Evolutionary conservation across 179 eudicot genomes (phyloP), one percentile per base, ranked within the genome.

Genomic region (Monotropa hypopitys): DNA sequence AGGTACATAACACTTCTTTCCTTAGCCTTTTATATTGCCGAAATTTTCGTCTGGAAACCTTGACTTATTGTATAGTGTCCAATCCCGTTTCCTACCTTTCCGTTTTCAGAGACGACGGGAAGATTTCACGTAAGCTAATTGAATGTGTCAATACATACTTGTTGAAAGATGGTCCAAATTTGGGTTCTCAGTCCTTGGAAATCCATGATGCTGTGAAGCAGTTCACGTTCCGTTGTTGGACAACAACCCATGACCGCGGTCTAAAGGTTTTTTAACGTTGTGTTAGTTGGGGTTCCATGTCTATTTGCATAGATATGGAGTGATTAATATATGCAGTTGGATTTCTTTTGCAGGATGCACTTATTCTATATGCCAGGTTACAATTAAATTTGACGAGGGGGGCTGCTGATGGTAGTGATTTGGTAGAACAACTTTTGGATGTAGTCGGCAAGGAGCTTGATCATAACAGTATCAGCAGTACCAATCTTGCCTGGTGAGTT

Each of bases 161-260:
- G 88, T 62, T 86, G 78, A 88, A 84, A 84, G 98, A 95, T 83
- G 99, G 99, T 51, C 97, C 99, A 79, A 95, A 95, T 86, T 79
- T 95, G 82, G 97, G 92, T 9, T 49, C 67, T 74, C 89, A 82
- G 81, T 87, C 92, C 74, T 80, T 90, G 84, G 88, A 88, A 83
- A 89, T 95, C 82, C 97, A 95, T 87, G 85, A 85, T 73, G 89
- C 97, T 46, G 83, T 89, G 80, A 84, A 86, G 82, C 86, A 88
- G 47, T 91, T 90, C 85, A 86, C 86, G 43, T 91, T 91, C 77
- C 89, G 84, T 54, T 84, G 88, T 86, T 92, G 97, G 95, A 87
- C 80, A 81, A 81, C 88, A 56, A 83, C 90, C 49, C 92, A 82
- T 83, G 97, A 93, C 74, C 86, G 89, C 49, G 87, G 86, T 73